Evolutionary conservation across 345 rosid species (phyloP), one percentile per base, ranked within the genome.

Genomic region (Populus pruinosa): DNA sequence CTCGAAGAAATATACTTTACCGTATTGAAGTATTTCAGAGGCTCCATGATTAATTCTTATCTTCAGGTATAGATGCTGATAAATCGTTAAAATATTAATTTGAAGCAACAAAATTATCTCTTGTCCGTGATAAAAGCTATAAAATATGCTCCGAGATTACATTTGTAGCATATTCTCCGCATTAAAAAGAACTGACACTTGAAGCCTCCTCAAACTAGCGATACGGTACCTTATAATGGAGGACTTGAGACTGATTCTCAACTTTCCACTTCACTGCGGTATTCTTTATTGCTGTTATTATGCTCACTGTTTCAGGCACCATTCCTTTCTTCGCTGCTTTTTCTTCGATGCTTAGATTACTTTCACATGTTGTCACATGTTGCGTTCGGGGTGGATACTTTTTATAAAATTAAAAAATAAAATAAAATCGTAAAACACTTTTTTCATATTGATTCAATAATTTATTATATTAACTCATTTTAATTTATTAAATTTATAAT

Each of bases 241-340:
- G 35, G 7, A 29, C 18, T 21, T 50, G 17, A 29, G 70, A 10
- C 29, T 67, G 56, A 68, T 63, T 68, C 66, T 14, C 56, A 17
- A 4, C 72, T 82, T 74, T 71, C 76, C 76, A 78, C 82, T 65
- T 78, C 82, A 78, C 17, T 36, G 31, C 72, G 21, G 49, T 44
- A 36, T 62, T 81, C 70, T 36, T 68, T 27, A 27, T 71, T 62
- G 35, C 43, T 66, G 36, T 4, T 33, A 29, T 71, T 44, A 25
- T 44, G 43, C 4, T 63, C 43, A 41, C 71, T 66, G 39, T 23
- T 6, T 18, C 59, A 18, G n/a, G n/a, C n/a, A 6, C 6, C 2
- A 0, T 8, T 50, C 59, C 59, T 18, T 18, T 50, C 59, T 18
- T 50, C 59, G 2, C 59, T 50, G 59, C 10, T 20, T 53, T 53